Conservation (phyloP, 2,329 filamentous ascomycete genomes). For the Cladophialophora yegresii region DNA sequence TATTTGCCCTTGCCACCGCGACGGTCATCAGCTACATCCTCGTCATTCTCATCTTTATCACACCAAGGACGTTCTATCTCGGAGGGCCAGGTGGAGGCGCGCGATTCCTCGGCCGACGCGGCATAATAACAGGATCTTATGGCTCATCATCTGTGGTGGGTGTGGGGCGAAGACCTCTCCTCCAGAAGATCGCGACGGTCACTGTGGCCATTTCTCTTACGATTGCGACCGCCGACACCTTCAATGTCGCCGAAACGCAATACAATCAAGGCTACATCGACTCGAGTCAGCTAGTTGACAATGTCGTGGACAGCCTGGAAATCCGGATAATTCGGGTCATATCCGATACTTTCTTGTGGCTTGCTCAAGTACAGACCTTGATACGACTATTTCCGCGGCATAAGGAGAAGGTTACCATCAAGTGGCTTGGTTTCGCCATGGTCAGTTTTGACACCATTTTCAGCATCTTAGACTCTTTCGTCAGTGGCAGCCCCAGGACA, state of each 20-base stretch:
- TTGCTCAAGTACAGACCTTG: constrained; percentile 94
- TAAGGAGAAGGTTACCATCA: constrained; percentile 96
- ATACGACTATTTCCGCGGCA: constrained; percentile 95
- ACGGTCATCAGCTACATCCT: constrained; percentile 91
- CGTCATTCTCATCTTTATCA: constrained; percentile 90
- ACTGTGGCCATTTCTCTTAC: constrained; percentile 79
- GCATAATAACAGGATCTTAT: constrained; percentile 64
- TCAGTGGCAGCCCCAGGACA: constrained; percentile 57
- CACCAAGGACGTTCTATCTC: constrained; percentile 88
- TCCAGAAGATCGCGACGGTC: constrained; percentile 73
- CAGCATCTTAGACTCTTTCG: constrained; percentile 85
- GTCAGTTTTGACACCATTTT: constrained; percentile 91
- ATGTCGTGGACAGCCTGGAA: constrained; percentile 80
- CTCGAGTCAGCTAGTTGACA: constrained; percentile 69
- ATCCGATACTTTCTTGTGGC: constrained; percentile 94
- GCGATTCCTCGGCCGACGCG: constrained; percentile 75
- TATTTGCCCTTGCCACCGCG: constrained; percentile 87
- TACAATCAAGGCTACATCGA: constrained; percentile 80
- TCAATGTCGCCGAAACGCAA: constrained; percentile 77
- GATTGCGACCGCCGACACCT: constrained; percentile 89
- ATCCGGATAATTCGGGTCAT: constrained; percentile 89
- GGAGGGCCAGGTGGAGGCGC: constrained; percentile 66
- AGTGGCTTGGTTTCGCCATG: constrained; percentile 94
- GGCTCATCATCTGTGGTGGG: constrained; percentile 68
- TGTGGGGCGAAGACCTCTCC: constrained; percentile 87